phyloP scores from a whole-genome alignment of 768 basidiomycete species.

The Leccinum pellstonianum region DNA sequence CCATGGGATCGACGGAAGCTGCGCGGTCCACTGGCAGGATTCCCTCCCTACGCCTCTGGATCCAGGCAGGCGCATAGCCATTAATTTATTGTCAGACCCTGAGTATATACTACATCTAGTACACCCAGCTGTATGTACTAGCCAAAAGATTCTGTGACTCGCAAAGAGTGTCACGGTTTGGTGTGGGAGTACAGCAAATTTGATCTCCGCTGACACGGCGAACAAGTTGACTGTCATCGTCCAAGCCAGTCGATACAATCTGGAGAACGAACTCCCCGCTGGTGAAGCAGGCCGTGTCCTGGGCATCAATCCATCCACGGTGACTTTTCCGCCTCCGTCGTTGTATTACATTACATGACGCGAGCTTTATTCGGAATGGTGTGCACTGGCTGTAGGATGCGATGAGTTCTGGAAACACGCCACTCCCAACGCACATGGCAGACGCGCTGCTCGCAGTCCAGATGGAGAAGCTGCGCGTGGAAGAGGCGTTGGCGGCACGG shows the following conservation, averaged over 20 bases:
- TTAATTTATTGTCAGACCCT: not conserved
- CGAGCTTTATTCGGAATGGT: not conserved
- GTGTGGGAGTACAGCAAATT: not conserved
- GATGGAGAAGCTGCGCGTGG: conserved; percentile 49
- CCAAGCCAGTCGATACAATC: not conserved
- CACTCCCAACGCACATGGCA: conserved; percentile 21
- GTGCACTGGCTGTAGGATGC: conserved; percentile 14
- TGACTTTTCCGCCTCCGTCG: not conserved
- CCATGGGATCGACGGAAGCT: conserved; percentile 36
- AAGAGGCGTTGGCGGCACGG: conserved; percentile 60
- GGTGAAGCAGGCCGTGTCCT: conserved; percentile 1
- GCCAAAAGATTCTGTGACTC: too few species aligned
- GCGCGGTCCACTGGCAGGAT: not conserved
- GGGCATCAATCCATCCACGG: conserved; percentile 11
- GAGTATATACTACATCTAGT: not conserved
- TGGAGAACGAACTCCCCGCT: conserved; percentile 5
- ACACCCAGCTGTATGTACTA: not conserved
- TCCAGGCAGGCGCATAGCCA: conserved; percentile 12
- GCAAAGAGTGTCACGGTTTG: too few species aligned
- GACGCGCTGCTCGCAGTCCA: conserved; percentile 58
- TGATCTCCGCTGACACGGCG: not conserved
- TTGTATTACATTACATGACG: conserved; percentile 3
- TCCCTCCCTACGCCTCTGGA: not conserved
- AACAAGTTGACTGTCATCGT: not conserved
- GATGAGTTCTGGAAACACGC: not conserved